Conservation (phyloP, 2,329 filamentous ascomycete genomes). For the Aspergillus terreus region DNA sequence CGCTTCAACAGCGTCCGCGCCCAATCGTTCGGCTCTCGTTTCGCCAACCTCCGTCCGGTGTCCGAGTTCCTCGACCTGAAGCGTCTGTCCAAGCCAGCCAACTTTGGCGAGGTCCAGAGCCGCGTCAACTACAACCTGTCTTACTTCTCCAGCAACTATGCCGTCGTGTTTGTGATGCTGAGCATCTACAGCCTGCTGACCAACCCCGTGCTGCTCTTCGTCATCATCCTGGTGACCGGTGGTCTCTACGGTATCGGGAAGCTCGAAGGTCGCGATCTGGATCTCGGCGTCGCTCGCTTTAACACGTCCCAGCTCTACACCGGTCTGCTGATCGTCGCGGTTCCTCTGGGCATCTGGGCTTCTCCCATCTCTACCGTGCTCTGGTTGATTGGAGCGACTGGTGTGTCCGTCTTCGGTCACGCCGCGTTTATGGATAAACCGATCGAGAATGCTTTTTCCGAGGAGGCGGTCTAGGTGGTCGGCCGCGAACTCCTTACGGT, state of each 20-base stretch:
- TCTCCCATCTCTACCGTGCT: conserved; percentile 81
- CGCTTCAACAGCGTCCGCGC: conserved; percentile 80
- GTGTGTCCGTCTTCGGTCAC: conserved; percentile 91
- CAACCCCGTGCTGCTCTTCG: conserved; percentile 81
- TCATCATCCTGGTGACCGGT: conserved; percentile 80
- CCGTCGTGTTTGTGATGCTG: conserved; percentile 87
- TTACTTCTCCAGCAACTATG: conserved; percentile 99
- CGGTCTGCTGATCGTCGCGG: conserved; percentile 72
- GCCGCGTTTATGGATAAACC: conserved; percentile 96
- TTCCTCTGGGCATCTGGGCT: conserved; percentile 80
- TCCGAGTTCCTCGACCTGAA: conserved; percentile 96
- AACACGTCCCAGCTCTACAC: conserved; percentile 95
- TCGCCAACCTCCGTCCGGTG: conserved; percentile 86
- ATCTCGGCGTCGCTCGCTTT: conserved; percentile 76
- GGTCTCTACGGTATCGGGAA: conserved; percentile 91
- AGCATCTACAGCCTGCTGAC: conserved; percentile 92
- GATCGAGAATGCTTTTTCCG: conserved; percentile 99
- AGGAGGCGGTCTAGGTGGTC: conserved; percentile 99
- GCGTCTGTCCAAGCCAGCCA: conserved; percentile 87
- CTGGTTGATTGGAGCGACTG: conserved; percentile 94
- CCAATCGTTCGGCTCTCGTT: conserved; percentile 74
- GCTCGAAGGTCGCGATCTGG: conserved; percentile 81
- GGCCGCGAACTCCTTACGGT: conserved; percentile 93
- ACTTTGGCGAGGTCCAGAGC: conserved; percentile 85
- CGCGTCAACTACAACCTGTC: conserved; percentile 95